Evolutionary conservation across 352 stramenopile species (phyloP).

Genomic region (Globisporangium orthogonon): DNA sequence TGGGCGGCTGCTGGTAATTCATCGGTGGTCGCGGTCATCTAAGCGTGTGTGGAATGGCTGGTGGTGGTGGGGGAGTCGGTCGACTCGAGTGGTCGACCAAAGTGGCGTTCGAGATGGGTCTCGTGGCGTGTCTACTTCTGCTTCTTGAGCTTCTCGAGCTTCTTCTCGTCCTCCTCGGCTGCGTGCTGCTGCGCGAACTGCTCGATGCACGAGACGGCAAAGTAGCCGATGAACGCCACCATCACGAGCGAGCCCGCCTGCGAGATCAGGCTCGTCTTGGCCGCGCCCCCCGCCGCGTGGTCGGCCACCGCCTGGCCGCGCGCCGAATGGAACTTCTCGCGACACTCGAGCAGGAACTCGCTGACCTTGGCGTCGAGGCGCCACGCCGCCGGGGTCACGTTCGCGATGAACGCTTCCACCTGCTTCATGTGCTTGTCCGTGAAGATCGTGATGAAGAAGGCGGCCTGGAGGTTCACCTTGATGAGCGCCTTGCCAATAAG

Average conservation of each 20-base stretch:
- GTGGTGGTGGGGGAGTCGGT: not conserved
- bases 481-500: constrained; percentile 92
- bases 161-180: constrained; percentile 83
- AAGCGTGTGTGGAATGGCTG: constrained; percentile 3
- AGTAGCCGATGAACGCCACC: constrained; percentile 87
- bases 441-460: constrained; percentile 91
- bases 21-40: constrained; percentile 1
- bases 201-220: constrained; percentile 87
- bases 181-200: constrained; percentile 89
- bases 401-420: constrained; percentile 81
- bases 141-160: constrained; percentile 81
- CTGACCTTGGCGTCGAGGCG: constrained; percentile 73
- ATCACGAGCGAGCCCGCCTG: constrained; percentile 77
- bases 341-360: constrained; percentile 82
- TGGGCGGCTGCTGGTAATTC: not conserved
- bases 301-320: constrained; percentile 49
- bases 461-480: constrained; percentile 88
- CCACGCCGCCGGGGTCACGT: constrained; percentile 63
- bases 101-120: no score
- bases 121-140: constrained; percentile 24
- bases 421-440: constrained; percentile 79
- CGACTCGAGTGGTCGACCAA: no score
- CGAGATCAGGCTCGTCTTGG: constrained; percentile 66
- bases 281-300: constrained; percentile 31
- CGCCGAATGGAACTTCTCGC: constrained; percentile 83